These are phyloP conservation scores for Arachnomyces sp. DNA, from an alignment of 2,329 filamentous ascomycete genomes.

Conservation along the genomic window DNA sequence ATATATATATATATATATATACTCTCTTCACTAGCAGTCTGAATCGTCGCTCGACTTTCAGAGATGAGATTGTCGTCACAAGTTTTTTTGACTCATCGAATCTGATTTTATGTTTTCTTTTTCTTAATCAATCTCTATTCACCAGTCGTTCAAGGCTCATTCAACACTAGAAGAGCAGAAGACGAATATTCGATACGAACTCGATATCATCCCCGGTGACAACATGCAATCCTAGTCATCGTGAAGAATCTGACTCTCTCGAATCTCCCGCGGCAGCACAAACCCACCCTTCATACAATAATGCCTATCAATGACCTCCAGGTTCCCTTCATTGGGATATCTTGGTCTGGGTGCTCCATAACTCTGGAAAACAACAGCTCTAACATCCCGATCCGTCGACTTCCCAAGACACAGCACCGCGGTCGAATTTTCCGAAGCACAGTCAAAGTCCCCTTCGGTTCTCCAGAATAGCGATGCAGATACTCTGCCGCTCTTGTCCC, in stretches of 20 bases:
- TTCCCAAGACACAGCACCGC: conserved; percentile 1
- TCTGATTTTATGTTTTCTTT: too few relatives aligned
- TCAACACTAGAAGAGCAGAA: too few relatives aligned
- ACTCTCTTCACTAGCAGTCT: too few relatives aligned
- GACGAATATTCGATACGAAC: too few relatives aligned
- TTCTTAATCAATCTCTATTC: too few relatives aligned
- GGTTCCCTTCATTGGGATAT: background rate
- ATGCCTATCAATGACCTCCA: background rate
- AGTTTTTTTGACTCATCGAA: too few relatives aligned
- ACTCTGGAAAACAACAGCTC: conserved; percentile 1
- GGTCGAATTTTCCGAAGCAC: background rate
- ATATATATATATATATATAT: too few relatives aligned
- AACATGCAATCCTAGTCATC: background rate
- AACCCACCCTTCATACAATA: conserved; percentile 3
- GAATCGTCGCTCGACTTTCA: too few relatives aligned
- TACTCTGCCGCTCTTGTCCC: background rate
- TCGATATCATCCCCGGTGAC: too few relatives aligned
- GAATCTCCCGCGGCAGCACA: conserved; percentile 1
- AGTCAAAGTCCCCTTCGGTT: background rate
- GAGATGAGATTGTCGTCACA: too few relatives aligned
- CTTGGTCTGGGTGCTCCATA: background rate
- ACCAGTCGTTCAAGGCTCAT: too few relatives aligned
- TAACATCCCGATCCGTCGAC: background rate
- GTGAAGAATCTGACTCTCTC: background rate
- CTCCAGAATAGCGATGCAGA: background rate